Conservation (phyloP, 306 rosid genomes). For the Astragalus glycyphyllos region DNA sequence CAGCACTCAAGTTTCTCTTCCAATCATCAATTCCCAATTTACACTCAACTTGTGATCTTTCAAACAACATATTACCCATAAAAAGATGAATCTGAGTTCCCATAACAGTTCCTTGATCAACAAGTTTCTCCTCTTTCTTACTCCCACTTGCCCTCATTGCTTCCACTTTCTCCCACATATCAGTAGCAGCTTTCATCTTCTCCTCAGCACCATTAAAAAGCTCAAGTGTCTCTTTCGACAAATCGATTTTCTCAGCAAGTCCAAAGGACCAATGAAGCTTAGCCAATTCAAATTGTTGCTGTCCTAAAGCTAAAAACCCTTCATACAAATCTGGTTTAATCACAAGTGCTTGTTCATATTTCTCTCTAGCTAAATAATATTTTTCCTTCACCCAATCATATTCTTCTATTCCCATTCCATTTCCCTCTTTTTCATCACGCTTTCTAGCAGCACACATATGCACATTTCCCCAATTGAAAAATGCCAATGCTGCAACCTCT, state of each 20-base stretch:
- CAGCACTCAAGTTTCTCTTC: constrained; percentile 79
- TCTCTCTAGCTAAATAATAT: constrained; percentile 81
- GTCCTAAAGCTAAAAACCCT: constrained; percentile 88
- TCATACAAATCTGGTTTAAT: constrained; percentile 95
- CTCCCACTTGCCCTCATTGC: constrained; percentile 63
- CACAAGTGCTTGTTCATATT: constrained; percentile 82
- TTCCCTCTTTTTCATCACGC: constrained; percentile 72
- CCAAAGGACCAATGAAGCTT: constrained; percentile 96
- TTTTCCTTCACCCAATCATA: constrained; percentile 96
- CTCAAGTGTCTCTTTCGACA: constrained; percentile 69
- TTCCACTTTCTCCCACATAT: constrained; percentile 96
- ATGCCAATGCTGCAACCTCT: constrained; percentile 95
- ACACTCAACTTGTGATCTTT: constrained; percentile 92
- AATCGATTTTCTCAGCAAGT: constrained; percentile 79
- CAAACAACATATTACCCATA: constrained; percentile 97
- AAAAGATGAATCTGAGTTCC: constrained; percentile 94
- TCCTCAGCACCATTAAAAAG: constrained; percentile 85
- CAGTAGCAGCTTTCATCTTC: constrained; percentile 91
- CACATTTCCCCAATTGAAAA: constrained; percentile 97
- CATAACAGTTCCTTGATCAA: constrained; percentile 88
- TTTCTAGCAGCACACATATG: constrained; percentile 97
- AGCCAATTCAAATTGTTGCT: constrained; percentile 94
- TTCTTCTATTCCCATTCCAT: constrained; percentile 54
- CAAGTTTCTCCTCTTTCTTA: constrained; percentile 69
- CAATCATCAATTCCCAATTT: constrained; percentile 75